Evolutionary conservation across 306 rosid genomes (phyloP).

Genomic region (Senna tora): DNA sequence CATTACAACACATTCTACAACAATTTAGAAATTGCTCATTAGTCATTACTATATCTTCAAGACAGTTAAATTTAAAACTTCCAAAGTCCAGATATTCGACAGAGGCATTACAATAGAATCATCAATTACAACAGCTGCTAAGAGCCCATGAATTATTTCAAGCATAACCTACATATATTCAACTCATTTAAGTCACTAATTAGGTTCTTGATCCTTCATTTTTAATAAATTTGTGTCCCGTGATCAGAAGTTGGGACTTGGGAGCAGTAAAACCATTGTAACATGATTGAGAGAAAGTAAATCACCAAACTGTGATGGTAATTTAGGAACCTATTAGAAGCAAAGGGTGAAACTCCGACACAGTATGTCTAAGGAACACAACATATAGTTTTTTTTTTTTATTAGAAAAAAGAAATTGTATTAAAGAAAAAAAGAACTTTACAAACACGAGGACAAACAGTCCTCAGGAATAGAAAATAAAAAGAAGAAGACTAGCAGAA

Average conservation of each 20-base stretch:
- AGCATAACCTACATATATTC: neutral
- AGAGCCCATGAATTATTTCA: neutral
- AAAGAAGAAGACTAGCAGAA: too few relatives aligned
- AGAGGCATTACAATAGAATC: neutral
- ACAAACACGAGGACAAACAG: too few relatives aligned
- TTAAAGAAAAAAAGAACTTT: too few relatives aligned
- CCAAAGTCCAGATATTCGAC: neutral
- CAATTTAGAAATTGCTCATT: neutral
- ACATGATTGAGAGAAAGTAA: conserved; percentile 23
- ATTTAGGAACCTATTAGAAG: neutral
- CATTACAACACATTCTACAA: neutral
- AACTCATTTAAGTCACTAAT: neutral
- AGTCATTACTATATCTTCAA: neutral
- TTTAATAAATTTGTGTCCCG: conserved; percentile 9
- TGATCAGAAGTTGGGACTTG: neutral
- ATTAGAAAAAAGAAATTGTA: too few relatives aligned
- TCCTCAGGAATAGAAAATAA: too few relatives aligned
- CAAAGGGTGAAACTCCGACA: neutral
- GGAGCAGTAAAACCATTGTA: conserved; percentile 17
- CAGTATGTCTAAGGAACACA: conserved; percentile 6
- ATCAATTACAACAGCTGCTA: conserved; percentile 18
- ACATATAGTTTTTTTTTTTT: too few relatives aligned
- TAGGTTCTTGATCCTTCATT: conserved; percentile 9
- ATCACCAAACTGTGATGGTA: conserved; percentile 5
- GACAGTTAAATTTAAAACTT: neutral